Conservation (phyloP, 2,329 filamentous ascomycete genomes). For the Epichloe sylvatica region DNA sequence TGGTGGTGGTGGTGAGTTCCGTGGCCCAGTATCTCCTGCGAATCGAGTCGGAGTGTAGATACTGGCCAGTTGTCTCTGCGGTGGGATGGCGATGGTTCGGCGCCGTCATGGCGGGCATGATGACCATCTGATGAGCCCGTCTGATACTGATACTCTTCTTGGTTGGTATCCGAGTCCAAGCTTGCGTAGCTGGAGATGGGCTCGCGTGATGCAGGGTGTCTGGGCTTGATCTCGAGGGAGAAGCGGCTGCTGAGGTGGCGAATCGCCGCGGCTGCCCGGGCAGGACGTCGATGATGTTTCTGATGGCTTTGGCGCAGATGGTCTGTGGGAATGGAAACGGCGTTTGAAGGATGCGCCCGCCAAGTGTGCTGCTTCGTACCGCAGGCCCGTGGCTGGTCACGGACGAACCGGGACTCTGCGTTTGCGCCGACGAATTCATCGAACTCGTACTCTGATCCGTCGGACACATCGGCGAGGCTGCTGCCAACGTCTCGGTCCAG, state of each 20-base stretch:
- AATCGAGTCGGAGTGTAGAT: neutral
- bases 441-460: conserved; percentile 14
- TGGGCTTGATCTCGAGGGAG: conserved; percentile 5
- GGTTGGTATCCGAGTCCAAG: conserved; percentile 15
- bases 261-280: conserved; percentile 12
- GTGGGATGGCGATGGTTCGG: neutral
- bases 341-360: neutral
- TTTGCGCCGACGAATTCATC: conserved; percentile 3
- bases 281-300: conserved; percentile 8
- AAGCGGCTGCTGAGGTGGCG: conserved; percentile 16
- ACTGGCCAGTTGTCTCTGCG: neutral
- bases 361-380: neutral
- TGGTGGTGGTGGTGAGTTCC: neutral
- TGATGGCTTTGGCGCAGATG: conserved; percentile 10
- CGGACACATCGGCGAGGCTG: conserved; percentile 33
- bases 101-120: neutral
- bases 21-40: conserved; percentile 5
- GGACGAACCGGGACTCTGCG: neutral
- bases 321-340: neutral
- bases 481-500: conserved; percentile 22
- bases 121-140: neutral
- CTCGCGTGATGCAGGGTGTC: conserved; percentile 11
- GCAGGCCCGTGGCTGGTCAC: neutral
- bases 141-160: neutral
- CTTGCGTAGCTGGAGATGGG: conserved; percentile 18